A percentile compares a stretch with the other conserved stretches of the same genome.
Evolutionary conservation across 176 grass and related monocot species (phyloP).

Genomic region (Phoenix dactylifera): DNA sequence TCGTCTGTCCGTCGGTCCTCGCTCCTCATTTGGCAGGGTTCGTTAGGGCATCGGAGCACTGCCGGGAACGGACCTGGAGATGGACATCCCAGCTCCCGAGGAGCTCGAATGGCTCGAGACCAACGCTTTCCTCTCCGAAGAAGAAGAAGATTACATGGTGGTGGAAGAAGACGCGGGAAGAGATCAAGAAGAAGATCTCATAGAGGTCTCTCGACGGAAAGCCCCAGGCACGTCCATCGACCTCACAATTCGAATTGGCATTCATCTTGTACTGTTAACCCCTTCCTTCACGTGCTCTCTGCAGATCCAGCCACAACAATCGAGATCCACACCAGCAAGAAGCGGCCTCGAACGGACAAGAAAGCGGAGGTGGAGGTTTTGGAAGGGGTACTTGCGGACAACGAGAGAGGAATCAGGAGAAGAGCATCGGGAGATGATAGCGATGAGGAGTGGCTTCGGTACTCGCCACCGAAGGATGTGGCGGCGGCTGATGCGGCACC

Average conservation of each 20-base stretch:
- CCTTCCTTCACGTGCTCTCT: background rate
- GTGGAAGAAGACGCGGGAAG: constrained; percentile 16
- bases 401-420: constrained; percentile 26
- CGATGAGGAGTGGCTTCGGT: constrained; percentile 40
- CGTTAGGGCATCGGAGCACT: too few species aligned
- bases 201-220: background rate
- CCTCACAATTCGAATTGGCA: background rate
- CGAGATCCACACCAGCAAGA: constrained; percentile 3
- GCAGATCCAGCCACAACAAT: background rate
- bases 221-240: background rate
- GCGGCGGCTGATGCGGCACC: constrained; percentile 11
- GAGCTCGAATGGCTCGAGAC: constrained; percentile 90
- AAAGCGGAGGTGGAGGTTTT: constrained; percentile 4
- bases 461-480: constrained; percentile 23
- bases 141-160: constrained; percentile 18
- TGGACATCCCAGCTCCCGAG: constrained; percentile 63
- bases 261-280: background rate
- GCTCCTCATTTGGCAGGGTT: too few species aligned
- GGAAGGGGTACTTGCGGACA: constrained; percentile 22
- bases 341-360: constrained; percentile 11
- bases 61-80: constrained; percentile 38
- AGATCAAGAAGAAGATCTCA: background rate
- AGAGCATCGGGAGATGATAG: constrained; percentile 10
- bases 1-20: too few species aligned
- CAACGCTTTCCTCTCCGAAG: constrained; percentile 36